A percentile compares a stretch with the other conserved stretches of the same genome.
These are phyloP conservation scores for Amylocarpus encephaloides DNA, from an alignment of 2,329 filamentous ascomycete species.

Conservation along the genomic window DNA sequence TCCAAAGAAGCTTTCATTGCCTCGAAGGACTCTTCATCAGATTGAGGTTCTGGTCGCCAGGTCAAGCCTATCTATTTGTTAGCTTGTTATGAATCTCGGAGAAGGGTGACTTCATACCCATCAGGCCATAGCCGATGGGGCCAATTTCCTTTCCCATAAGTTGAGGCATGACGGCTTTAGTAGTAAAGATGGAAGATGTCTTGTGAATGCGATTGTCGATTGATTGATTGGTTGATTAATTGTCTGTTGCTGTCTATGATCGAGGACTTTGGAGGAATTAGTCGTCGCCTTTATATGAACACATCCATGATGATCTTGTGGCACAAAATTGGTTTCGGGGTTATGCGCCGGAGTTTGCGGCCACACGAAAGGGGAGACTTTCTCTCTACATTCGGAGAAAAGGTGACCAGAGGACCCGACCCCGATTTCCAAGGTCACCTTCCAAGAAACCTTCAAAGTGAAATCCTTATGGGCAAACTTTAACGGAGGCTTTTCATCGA, in stretches of 20 bases:
- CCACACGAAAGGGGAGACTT: background rate
- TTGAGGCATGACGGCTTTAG: slow-evolving; percentile 2
- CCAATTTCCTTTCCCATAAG: slow-evolving; percentile 14
- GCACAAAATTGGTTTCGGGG: background rate
- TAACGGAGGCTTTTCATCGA: no score
- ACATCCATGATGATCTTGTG: background rate
- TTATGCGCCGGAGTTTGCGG: background rate
- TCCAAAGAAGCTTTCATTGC: slow-evolving; percentile 48
- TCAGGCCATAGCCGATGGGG: slow-evolving; percentile 14
- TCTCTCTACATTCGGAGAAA: background rate
- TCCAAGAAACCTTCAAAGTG: no score
- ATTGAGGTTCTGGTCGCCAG: slow-evolving; percentile 24
- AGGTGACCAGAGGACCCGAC: no score
- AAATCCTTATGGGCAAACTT: no score
- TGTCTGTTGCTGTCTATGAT: no score
- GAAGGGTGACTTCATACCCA: background rate
- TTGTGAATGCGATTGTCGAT: no score
- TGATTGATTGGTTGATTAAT: no score
- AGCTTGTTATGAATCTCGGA: background rate
- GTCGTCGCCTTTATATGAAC: background rate
- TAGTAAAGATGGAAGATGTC: background rate
- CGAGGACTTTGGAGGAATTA: no score
- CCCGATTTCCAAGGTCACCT: no score
- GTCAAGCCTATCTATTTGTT: slow-evolving; percentile 21
- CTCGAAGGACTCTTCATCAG: slow-evolving; percentile 43